phyloP scores from a whole-genome alignment of 2,329 filamentous ascomycete species.

The Myriosclerotinia curreyana region DNA sequence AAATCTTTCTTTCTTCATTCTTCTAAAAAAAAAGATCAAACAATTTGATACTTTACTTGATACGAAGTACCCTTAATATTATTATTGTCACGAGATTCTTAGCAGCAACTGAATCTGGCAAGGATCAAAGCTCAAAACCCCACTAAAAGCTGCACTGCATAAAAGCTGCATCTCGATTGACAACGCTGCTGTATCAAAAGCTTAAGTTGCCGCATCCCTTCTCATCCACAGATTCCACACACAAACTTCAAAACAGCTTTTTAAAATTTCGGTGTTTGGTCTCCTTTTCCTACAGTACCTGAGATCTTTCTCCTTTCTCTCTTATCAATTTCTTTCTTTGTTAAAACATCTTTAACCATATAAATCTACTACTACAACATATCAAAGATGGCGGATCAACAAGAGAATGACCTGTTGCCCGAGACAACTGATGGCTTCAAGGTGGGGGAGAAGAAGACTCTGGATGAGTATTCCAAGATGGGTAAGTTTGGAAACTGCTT shows the following conservation, averaged over 20 bases:
- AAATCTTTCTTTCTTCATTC: no score
- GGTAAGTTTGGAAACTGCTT: slow-evolving; percentile 54
- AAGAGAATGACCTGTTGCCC: slow-evolving; percentile 74
- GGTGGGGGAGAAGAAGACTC: slow-evolving; percentile 96
- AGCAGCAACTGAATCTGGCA: background rate
- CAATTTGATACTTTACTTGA: no score
- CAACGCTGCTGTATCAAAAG: slow-evolving; percentile 23
- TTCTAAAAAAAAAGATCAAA: no score
- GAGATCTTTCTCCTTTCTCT: slow-evolving; percentile 10
- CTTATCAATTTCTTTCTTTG: slow-evolving; percentile 3
- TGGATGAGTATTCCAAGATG: slow-evolving; percentile 91
- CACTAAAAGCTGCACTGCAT: no score
- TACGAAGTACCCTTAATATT: no score
- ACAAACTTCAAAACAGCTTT: slow-evolving; percentile 22
- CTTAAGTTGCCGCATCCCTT: slow-evolving; percentile 14
- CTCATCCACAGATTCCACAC: no score
- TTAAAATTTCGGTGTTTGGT: slow-evolving; percentile 15
- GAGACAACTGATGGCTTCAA: slow-evolving; percentile 95
- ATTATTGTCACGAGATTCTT: slow-evolving; percentile 14
- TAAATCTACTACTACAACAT: slow-evolving; percentile 6
- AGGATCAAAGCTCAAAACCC: slow-evolving; percentile 16
- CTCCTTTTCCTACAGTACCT: slow-evolving; percentile 1
- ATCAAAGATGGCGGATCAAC: slow-evolving; percentile 41
- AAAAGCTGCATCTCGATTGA: slow-evolving; percentile 23
- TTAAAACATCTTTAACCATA: background rate